A percentile compares a stretch with the other conserved stretches of the same genome.
Evolutionary conservation across 208 protist species (phyloP).

Genomic region (Acanthamoeba culbertsoni): DNA sequence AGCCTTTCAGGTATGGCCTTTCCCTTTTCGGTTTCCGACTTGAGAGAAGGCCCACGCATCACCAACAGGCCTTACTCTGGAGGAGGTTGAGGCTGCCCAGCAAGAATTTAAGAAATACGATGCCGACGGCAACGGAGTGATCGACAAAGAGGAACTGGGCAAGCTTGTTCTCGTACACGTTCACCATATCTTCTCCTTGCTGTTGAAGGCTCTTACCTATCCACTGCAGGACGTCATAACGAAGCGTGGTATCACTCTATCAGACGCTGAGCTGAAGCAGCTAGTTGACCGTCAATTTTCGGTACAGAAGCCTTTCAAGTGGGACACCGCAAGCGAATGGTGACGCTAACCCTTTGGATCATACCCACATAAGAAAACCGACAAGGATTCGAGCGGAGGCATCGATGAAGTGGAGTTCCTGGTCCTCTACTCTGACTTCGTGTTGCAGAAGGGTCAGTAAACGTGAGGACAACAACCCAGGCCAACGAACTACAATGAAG

Average conservation of each 20-base stretch:
- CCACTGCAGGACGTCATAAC: background rate
- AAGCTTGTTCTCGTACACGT: background rate
- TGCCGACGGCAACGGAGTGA: background rate
- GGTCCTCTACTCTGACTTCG: conserved; percentile 11
- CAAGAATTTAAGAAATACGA: conserved; percentile 27
- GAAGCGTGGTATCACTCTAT: background rate
- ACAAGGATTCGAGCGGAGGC: conserved; percentile 1
- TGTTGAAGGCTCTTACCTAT: background rate
- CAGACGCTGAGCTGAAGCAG: background rate
- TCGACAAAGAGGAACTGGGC: background rate
- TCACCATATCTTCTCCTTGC: background rate
- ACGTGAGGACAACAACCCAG: no score
- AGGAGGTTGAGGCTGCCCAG: background rate
- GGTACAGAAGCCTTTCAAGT: background rate
- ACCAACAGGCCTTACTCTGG: background rate
- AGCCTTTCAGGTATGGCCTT: background rate
- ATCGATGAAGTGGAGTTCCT: conserved; percentile 39
- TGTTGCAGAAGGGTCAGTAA: background rate
- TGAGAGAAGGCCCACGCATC: background rate
- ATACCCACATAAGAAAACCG: background rate
- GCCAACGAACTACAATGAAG: no score
- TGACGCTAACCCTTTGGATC: background rate
- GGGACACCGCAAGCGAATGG: no score
- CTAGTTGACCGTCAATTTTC: background rate
- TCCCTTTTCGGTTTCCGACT: background rate